Evolutionary conservation across 2,329 filamentous ascomycete genomes (phyloP).

Genomic region (Pleurostoma richardsiae): DNA sequence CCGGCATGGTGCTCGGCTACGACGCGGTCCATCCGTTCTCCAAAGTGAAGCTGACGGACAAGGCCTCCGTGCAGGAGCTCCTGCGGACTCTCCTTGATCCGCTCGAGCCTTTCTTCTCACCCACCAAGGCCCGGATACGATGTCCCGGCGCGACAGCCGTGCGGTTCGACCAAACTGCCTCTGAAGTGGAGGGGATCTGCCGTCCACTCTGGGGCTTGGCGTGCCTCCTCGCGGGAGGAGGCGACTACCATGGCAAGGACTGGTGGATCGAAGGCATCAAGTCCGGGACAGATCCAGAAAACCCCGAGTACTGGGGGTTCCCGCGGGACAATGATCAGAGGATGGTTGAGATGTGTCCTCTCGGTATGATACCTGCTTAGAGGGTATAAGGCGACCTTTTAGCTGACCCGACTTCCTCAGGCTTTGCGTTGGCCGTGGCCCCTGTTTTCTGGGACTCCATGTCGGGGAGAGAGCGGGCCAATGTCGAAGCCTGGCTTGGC

Average conservation of each 20-base stretch:
- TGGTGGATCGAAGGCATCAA: slow-evolving; percentile 68
- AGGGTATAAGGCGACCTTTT: not conserved
- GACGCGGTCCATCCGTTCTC: slow-evolving; percentile 50
- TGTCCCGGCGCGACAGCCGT: slow-evolving; percentile 67
- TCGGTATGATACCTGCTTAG: slow-evolving; percentile 37
- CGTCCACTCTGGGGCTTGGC: slow-evolving; percentile 73
- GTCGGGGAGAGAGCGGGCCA: slow-evolving; percentile 54
- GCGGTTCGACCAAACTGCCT: slow-evolving; percentile 71
- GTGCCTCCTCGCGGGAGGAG: slow-evolving; percentile 63
- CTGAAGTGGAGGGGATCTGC: slow-evolving; percentile 71
- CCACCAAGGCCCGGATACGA: slow-evolving; percentile 58
- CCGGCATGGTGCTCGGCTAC: slow-evolving; percentile 43
- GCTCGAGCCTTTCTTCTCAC: slow-evolving; percentile 67
- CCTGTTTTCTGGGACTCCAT: slow-evolving; percentile 62
- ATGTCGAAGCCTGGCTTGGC: slow-evolving; percentile 68
- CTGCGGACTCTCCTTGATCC: slow-evolving; percentile 63
- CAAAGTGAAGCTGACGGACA: slow-evolving; percentile 42
- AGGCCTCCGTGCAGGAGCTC: slow-evolving; percentile 54
- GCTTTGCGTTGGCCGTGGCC: slow-evolving; percentile 68
- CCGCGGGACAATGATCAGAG: slow-evolving; percentile 73
- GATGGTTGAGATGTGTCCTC: slow-evolving; percentile 81
- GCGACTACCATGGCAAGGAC: slow-evolving; percentile 56
- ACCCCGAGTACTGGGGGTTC: slow-evolving; percentile 70
- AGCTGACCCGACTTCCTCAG: slow-evolving; percentile 16
- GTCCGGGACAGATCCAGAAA: slow-evolving; percentile 65